These are phyloP conservation scores for Mayamaea pseudoterrestris DNA, from an alignment of 108 stramenopile species.

Conservation along the genomic window DNA sequence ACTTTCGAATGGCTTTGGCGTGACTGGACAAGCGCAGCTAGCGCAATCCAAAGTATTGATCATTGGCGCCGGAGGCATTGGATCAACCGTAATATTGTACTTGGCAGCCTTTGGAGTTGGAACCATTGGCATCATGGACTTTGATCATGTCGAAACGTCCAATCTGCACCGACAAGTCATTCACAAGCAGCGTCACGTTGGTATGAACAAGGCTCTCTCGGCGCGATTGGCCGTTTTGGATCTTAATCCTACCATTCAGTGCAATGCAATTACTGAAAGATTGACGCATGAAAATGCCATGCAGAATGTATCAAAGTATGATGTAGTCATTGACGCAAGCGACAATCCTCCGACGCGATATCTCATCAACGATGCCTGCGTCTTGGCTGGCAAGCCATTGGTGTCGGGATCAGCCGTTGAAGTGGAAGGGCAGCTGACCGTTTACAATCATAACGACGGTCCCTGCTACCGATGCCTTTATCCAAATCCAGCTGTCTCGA, in stretches of 20 bases:
- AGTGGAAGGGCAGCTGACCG: slow-evolving; percentile 75
- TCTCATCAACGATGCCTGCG: slow-evolving; percentile 92
- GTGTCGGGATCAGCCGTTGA: slow-evolving; percentile 88
- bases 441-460: slow-evolving; percentile 49
- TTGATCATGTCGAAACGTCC: slow-evolving; percentile 84
- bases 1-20: slow-evolving; percentile 64
- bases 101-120: slow-evolving; percentile 74
- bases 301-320: slow-evolving; percentile 39
- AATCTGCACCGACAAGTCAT: slow-evolving; percentile 97
- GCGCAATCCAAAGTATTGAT: slow-evolving; percentile 52
- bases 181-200: slow-evolving; percentile 50
- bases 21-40: slow-evolving; percentile 58
- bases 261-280: slow-evolving; percentile 12
- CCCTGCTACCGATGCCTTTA: slow-evolving; percentile 86
- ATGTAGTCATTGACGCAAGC: slow-evolving; percentile 86
- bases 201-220: slow-evolving; percentile 77
- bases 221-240: slow-evolving; percentile 41
- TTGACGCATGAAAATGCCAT: slow-evolving; percentile 49
- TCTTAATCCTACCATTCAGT: slow-evolving; percentile 59
- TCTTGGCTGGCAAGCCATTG: slow-evolving; percentile 53
- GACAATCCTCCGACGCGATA: slow-evolving; percentile 97
- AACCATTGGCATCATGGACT: slow-evolving; percentile 80
- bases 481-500: slow-evolving; percentile 47
- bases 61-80: slow-evolving; percentile 81
- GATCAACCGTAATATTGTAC: slow-evolving; percentile 69